Evolutionary conservation across 176 grass and related monocot species (phyloP).

Genomic region (Oryza australiensis): DNA sequence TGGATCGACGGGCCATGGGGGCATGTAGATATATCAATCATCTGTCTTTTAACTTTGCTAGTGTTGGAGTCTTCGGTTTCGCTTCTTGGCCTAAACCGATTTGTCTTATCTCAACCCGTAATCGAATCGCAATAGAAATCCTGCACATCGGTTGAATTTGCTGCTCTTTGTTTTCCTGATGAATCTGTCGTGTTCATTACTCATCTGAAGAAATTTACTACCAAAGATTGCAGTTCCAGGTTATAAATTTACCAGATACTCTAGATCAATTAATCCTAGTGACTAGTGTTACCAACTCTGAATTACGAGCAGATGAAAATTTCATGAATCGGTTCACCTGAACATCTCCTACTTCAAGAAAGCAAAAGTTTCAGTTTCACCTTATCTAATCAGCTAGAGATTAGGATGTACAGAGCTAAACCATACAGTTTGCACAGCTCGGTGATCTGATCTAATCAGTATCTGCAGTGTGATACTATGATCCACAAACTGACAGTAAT

Average conservation of each 20-base stretch:
- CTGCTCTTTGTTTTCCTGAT: background rate
- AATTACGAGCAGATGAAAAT: background rate
- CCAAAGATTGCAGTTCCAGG: background rate
- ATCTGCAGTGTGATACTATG: background rate
- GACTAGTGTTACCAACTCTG: background rate
- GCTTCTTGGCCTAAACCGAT: slow-evolving; percentile 22
- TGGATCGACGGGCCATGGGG: slow-evolving; percentile 10
- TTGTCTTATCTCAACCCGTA: background rate
- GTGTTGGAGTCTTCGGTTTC: slow-evolving; percentile 23
- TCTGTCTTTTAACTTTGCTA: background rate
- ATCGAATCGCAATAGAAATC: background rate
- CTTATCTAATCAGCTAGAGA: background rate
- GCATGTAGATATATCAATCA: slow-evolving; percentile 31
- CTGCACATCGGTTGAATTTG: background rate
- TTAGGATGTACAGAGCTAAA: too few relatives aligned
- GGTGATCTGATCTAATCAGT: background rate
- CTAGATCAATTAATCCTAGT: background rate
- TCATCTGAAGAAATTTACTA: background rate
- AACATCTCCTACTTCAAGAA: background rate
- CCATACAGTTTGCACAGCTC: background rate
- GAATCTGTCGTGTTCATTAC: background rate
- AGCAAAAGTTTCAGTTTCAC: too few relatives aligned
- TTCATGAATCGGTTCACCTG: background rate
- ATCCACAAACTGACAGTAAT: background rate
- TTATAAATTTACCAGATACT: background rate